Base-by-base conservation (phyloP, 352 stramenopile genomes). In the Saprolegnia parasitica region DNA sequence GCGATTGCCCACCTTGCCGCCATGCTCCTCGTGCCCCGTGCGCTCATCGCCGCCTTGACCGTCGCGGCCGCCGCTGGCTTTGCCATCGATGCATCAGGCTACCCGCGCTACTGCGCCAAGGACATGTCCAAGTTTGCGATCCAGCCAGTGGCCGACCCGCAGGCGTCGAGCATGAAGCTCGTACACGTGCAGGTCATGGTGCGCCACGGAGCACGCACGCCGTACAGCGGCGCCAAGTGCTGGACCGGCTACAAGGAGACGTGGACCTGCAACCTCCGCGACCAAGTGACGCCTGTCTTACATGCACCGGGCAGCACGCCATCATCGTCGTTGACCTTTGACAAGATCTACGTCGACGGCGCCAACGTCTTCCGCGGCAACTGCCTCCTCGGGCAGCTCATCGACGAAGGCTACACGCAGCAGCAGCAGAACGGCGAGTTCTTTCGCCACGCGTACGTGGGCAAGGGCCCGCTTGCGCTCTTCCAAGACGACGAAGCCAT, bases 161-260 rank as follows among this genome's bases (percentile, higher is more conserved):
- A 18, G 32, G 18, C 46, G 21, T 35, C 9, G 11, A 0, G 45
- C 6, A 32, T 61, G 26, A 18, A 60, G 35, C 46, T 70, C 4
- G 49, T 60, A 32, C 63, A 70, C 37, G 63, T 70, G 42, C 63
- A 70, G 37, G 37, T 70, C 13, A 50, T 70, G n/a, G 63, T 70
- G 10, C 63, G 63, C 16, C 63, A 70, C 29, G 63, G 63, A 9
- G 63, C 63, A 20, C 63, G 63, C 5, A 42, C 63, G n/a, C 63
- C 63, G n/a, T 70, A 23, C 49, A 58, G 23, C 45, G 16, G 26
- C 10, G 63, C 35, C 29, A n/a, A 29, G 21, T 70, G 63, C 29
- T 70, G 63, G 63, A 62, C 61, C 18, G 63, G 54, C n/a, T 70
- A 70, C 49, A 21, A 60, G 18, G 63, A 70, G 37, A 23, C 42